Evolutionary conservation across 768 basidiomycete genomes (phyloP), one percentile per base, ranked within the genome.

Genomic region (Plicaturopsis crispa): DNA sequence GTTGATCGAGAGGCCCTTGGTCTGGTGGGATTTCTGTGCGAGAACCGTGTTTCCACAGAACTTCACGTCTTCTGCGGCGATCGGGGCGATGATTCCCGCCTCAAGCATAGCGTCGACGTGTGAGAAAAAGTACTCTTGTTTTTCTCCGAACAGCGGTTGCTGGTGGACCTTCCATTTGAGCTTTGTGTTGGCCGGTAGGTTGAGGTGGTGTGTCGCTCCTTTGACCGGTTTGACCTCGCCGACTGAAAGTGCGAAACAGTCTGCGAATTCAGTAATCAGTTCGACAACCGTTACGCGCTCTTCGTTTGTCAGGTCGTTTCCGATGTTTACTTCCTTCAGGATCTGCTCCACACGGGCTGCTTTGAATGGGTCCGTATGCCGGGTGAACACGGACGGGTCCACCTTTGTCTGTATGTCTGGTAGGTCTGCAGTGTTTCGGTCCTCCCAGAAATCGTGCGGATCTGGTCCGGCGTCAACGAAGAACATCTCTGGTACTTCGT

Each of bases 181-280:
- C 10, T 33, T 46, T 0, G 40, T 34, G 3, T 40, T 33, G 7
- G 43, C 21, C 14, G 44, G 40, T 8, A 57, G 33, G 28, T 47
- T 36, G 19, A 56, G 46, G 1, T 33, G 31, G 36, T 60, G 58
- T n/a, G 46, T 44, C 0, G 38, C 45, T 24, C 41, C 44, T 1
- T 44, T 23, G 0, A 55, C 53, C 0, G 45, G 42, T 8, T 39
- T 19, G 1, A 60, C 57, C 24, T 60, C 55, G 16, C 42, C 39
- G 6, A 69, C 44, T 0, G 59, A 55, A 1, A 69, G 45, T 4
- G 65, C 63, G 38, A 67, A 72, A 18, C 55, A 46, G 43, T 70
- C 65, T 0, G 68, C 62, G 36, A 52, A 67, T 35, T 59, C 40
- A 0, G 5, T 24, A 0, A 70, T 23, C 3, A 67, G 33, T 0